Base-by-base conservation (phyloP, 805 yeast species). In the Yarrowia yakushimensis region DNA sequence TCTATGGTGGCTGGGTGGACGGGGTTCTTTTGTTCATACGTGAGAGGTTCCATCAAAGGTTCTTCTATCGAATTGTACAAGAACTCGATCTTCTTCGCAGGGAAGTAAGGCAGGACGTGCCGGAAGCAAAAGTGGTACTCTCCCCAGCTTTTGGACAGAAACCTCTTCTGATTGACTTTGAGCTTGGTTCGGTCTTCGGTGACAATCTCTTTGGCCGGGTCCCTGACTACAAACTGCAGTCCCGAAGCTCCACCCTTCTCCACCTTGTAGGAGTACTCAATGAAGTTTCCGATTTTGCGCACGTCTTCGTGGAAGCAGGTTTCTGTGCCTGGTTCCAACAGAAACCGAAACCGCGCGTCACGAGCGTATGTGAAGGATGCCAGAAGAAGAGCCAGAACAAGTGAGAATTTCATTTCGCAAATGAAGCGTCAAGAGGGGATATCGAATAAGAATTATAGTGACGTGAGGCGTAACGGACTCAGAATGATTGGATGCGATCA, bases 281-380 rank as follows among this genome's bases (percentile, higher is more conserved):
- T 39, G 61, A 55, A 55, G 37, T 41, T 55, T 39, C 61, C 61
- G 30, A 55, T 55, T 28, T 27, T 55, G 20, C 30, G 27, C 22
- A 31, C 31, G 20, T 39, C 48, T 41, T 55, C 61, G 18, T 55
- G 39, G 39, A 39, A 55, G 37, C 61, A 55, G 20, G 11, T 28
- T 39, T 39, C 30, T 7, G 61, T 39, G 4, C 61, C 61, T 15
- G 61, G 61, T 41, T 55, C 61, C 8, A 55, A 45, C 7, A 55
- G 61, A 15, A 55, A 55, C 10, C 48, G 8, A 17, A 39, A 39
- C 12, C 61, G 18, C 18, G 28, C 30, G 9, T 41, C 48, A 10
- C 11, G 7, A 10, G 59, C 59, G 20, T 8, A 2, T 4, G 43
- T 12, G 33, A 22, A 17, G 7, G 39, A 25, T 17, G 39, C 11